phyloP scores from a whole-genome alignment of 1,284 basidiomycete species.

The Phellopilus nigrolimitatus region DNA sequence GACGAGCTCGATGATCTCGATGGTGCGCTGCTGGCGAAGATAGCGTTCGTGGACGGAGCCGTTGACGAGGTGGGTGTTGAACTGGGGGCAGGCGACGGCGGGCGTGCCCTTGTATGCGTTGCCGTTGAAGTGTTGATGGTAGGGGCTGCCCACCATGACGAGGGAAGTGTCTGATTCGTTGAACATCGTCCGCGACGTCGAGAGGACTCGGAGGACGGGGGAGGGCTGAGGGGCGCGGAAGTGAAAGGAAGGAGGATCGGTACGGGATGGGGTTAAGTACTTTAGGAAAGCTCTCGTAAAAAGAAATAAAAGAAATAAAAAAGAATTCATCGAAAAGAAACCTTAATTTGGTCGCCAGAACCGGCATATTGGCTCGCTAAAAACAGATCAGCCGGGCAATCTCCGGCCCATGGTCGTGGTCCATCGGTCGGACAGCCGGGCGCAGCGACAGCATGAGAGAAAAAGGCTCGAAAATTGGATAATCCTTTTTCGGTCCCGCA shows the following conservation, averaged over 20 bases:
- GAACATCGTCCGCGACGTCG: constrained; percentile 4
- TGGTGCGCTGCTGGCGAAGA: constrained; percentile 46
- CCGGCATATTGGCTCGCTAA: too few relatives aligned
- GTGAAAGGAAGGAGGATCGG: not conserved
- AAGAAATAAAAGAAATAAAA: too few relatives aligned
- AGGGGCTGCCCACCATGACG: constrained; percentile 14
- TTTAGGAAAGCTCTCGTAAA: too few relatives aligned
- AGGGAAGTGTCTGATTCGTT: constrained; percentile 15
- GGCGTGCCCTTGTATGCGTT: constrained; percentile 3
- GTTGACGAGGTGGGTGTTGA: constrained; percentile 29
- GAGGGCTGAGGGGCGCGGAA: not conserved
- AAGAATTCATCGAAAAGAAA: not conserved
- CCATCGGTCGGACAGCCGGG: not conserved
- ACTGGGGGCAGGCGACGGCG: constrained; percentile 5
- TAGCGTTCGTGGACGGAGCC: constrained; percentile 39
- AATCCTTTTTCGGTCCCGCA: too few relatives aligned
- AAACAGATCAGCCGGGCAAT: constrained; percentile 4
- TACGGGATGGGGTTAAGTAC: not conserved
- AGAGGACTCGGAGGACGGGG: not conserved
- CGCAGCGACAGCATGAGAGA: too few relatives aligned
- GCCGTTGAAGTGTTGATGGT: constrained; percentile 1
- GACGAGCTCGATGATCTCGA: constrained; percentile 70
- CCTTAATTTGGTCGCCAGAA: not conserved
- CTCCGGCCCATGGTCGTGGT: not conserved
- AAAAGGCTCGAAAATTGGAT: too few relatives aligned